Evolutionary conservation across 192 early-diverging fungal genomes (phyloP), one percentile per base, ranked within the genome.

Genomic region (Umbelopsis isabellina): DNA sequence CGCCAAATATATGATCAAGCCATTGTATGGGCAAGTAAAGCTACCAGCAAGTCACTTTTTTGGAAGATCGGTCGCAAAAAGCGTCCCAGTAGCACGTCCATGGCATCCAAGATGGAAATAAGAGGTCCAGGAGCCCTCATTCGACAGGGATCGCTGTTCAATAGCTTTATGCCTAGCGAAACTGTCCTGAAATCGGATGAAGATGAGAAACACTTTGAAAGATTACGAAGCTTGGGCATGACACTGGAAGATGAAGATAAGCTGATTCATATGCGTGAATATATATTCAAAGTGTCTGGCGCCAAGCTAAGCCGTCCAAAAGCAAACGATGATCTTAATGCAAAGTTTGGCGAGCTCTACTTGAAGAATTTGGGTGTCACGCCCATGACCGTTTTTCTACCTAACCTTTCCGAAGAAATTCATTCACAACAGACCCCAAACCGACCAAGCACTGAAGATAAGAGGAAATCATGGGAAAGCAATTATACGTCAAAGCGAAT

Each of bases 201-300:
- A 27, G 87, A 88, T 69, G 80, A 83, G 33, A 53, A 75, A 21
- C 76, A 82, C 23, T 52, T 88, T 8, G 83, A 85, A 7, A 82
- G 83, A 21, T 75, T 94, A 12, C 79, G 87, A 22, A 80, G 78
- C 20, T 78, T 92, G 33, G 92, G 91, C 4, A 91, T 94, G 89
- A 84, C 91, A 1, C 71, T 76, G 20, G 91, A 93, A 22, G 92
- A 94, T 68, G 91, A 89, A 71, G 86, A 88, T 65, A 93, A 91
- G 66, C 81, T 94, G 3, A 77, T 80, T 27, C 81, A 86, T 12
- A 85, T 94, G 85, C 83, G 91, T 69, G 88, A 91, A 64, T 93
- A 89, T 69, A 91, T 94, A 12, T 91, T 84, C 69, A 94, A 94
- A 73, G 71, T 90, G 22, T 87, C 92, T 2, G 72, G 82, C 51